These are phyloP conservation scores for Echinochloa phyllopogon DNA, from an alignment of 176 grass and related monocot species.

Conservation along the genomic window DNA sequence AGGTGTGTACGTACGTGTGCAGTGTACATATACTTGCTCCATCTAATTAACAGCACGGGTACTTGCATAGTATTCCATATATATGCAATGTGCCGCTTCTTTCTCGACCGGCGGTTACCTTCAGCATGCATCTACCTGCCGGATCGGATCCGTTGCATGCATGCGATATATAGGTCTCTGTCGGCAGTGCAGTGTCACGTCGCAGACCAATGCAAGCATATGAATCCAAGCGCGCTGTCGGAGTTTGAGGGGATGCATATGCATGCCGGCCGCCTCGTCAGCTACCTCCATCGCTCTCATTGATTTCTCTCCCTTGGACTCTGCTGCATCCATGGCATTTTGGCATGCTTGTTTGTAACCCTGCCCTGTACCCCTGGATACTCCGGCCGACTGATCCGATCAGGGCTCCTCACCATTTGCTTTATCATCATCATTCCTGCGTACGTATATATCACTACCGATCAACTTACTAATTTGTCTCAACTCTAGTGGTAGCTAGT, in stretches of 20 bases:
- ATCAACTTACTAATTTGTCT: not conserved
- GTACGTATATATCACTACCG: not conserved
- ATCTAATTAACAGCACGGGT: not conserved
- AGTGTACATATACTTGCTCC: too few species aligned
- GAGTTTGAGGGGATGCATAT: not conserved
- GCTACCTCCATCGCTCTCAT: not conserved
- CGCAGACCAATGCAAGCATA: conserved; percentile 21
- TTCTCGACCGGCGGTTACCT: not conserved
- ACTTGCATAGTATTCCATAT: not conserved
- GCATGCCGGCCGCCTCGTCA: not conserved
- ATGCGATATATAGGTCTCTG: too few species aligned
- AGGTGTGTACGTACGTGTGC: too few species aligned
- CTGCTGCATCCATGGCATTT: conserved; percentile 36
- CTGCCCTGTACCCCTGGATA: not conserved
- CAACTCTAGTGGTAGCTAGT: not conserved
- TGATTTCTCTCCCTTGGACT: conserved; percentile 40
- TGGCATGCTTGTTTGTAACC: conserved; percentile 9
- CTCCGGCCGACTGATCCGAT: not conserved
- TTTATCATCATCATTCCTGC: not conserved
- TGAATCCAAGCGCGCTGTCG: conserved; percentile 42
- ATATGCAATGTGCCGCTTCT: not conserved
- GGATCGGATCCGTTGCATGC: not conserved
- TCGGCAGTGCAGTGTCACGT: too few species aligned
- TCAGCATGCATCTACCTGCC: not conserved
- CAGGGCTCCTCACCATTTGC: not conserved